These are phyloP conservation scores for Clavulina sp. DNA, from an alignment of 768 basidiomycete species.

Conservation along the genomic window DNA sequence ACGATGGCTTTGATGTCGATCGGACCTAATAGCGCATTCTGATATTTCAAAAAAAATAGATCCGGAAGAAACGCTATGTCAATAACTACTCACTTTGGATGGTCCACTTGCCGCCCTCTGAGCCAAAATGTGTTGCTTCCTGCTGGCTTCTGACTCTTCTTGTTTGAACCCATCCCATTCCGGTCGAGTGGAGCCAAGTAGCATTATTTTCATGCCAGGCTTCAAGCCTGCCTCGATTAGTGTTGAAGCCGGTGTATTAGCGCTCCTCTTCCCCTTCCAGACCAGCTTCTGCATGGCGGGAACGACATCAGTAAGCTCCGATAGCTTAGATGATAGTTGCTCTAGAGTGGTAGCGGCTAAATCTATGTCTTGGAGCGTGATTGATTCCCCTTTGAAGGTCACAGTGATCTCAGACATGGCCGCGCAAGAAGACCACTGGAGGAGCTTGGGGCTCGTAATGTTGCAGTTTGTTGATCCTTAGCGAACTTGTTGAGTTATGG, in stretches of 20 bases:
- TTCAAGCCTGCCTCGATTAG: conserved; percentile 37
- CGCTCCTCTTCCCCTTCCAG: conserved; percentile 44
- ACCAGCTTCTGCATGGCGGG: conserved; percentile 51
- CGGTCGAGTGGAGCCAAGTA: conserved; percentile 46
- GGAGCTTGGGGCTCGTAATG: too few species aligned
- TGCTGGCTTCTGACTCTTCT: conserved; percentile 39
- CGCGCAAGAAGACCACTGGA: too few species aligned
- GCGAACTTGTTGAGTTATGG: not conserved
- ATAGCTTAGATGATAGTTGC: conserved; percentile 20
- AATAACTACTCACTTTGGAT: conserved; percentile 33
- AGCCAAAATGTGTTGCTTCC: conserved; percentile 37
- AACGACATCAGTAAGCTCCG: conserved; percentile 42
- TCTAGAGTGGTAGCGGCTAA: too few species aligned
- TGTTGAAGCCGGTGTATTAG: conserved; percentile 15
- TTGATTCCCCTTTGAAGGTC: too few species aligned
- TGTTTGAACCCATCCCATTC: conserved; percentile 39
- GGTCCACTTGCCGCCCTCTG: conserved; percentile 40
- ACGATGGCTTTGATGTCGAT: conserved; percentile 6
- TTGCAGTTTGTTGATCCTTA: too few species aligned
- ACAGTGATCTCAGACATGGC: too few species aligned
- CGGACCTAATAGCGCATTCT: too few species aligned
- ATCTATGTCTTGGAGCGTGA: too few species aligned
- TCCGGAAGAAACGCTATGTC: too few species aligned
- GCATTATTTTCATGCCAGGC: conserved; percentile 46
- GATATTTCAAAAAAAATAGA: too few species aligned